Evolutionary conservation across 2,329 filamentous ascomycete genomes (phyloP), one percentile per base, ranked within the genome.

Genomic region (Paecilomyces formosus): DNA sequence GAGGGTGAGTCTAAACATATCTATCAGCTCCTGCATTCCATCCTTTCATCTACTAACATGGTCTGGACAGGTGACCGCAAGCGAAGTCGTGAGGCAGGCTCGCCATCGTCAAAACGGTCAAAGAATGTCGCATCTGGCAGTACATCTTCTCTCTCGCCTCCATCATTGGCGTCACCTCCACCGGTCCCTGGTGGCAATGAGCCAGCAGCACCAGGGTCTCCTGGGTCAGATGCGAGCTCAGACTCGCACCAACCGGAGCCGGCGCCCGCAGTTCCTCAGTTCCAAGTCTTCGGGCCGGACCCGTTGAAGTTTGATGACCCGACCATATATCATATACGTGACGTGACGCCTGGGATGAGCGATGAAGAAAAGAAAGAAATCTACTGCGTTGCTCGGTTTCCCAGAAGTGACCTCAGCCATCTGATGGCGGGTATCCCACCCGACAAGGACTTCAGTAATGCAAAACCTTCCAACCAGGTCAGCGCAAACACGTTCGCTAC

Each of bases 371-470:
- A 88, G 72, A 92, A 88, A 70, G 85, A 89, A 64, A 93, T 97
- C 56, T 95, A 90, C 72, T 91, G 90, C 7, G 94, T 99, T 15
- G 86, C 89, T 3, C 81, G 84, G 13, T 99, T 94, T 70, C 94
- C 94, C 0, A 82, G 82, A 56, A 88, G 84, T 63, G 90, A 97
- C 68, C 81, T 99, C 8, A 82, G 86, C 59, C 88, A 97, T 69
- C 80, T 94, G 64, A 95, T 96, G 63, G 89, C 93, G 11, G 94
- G 94, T 54, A 87, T 89, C 45, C 89, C 92, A 1, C 93, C 94
- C 1, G 92, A 97, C 73, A 92, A 90, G 72, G 94, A 99, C 76
- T 97, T 97, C 69, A 97, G 90, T 71, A 96, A 86, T 70, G 88
- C 91, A 33, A 99, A 97, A 72, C 92, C 93, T 4, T 87, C 88